phyloP scores from a whole-genome alignment of 108 stramenopile genomes.

The Discostella stelligeroides region DNA sequence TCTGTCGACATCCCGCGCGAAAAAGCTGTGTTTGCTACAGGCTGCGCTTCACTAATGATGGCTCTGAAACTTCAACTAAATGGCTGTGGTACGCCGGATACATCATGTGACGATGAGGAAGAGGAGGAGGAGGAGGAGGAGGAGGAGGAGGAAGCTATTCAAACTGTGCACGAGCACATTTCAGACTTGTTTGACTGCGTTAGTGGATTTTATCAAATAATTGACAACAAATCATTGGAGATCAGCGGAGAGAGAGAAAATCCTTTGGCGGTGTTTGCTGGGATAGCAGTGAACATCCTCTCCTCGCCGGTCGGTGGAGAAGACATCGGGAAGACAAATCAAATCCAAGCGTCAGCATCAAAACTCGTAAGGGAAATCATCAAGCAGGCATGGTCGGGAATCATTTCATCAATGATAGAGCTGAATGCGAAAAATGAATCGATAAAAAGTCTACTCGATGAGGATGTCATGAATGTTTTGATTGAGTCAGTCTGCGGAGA shows the following conservation, averaged over 20 bases:
- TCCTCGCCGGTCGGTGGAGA: conserved; percentile 71
- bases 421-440: conserved; percentile 10
- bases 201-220: conserved; percentile 22
- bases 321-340: conserved; percentile 22
- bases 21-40: conserved; percentile 54
- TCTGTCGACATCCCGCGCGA: conserved; percentile 25
- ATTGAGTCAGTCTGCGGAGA: conserved; percentile 67
- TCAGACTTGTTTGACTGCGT: conserved; percentile 57
- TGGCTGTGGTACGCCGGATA: conserved; percentile 47
- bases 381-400: conserved; percentile 70
- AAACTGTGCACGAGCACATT: conserved; percentile 64
- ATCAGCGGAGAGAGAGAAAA: conserved; percentile 49
- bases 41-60: conserved; percentile 47
- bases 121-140: conserved; percentile 60
- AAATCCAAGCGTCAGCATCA: conserved; percentile 64
- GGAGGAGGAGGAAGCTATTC: conserved; percentile 65
- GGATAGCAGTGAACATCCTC: conserved; percentile 66
- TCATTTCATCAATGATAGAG: conserved; percentile 29
- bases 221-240: conserved; percentile 7
- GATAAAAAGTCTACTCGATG: conserved; percentile 46
- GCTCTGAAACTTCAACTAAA: conserved; percentile 67
- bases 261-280: conserved; percentile 63
- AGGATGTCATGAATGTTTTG: conserved; percentile 54
- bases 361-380: conserved; percentile 76
- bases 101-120: conserved; percentile 13